Evolutionary conservation across 768 basidiomycete species (phyloP).

Genomic region (Sarcomyxa edulis): DNA sequence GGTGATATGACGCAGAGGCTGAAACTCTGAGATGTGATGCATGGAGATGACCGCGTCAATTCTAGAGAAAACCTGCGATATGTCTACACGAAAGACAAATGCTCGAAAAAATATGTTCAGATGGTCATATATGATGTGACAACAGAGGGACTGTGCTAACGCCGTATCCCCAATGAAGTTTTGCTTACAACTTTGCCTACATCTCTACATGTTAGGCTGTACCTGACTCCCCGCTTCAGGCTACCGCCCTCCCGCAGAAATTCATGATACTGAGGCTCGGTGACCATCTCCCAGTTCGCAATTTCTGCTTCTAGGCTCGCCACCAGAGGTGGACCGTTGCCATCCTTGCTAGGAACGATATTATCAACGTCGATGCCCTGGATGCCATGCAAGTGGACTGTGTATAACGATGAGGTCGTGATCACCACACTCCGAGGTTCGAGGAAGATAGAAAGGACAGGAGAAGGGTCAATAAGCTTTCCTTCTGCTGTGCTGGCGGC

Average conservation of each 20-base stretch:
- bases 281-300: conserved; percentile 56
- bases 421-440: conserved; percentile 86
- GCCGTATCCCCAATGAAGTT: conserved; percentile 8
- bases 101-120: too few species aligned
- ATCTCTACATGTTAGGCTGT: conserved; percentile 85
- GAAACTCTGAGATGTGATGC: too few species aligned
- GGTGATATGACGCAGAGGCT: too few species aligned
- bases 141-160: too few species aligned
- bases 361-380: conserved; percentile 48
- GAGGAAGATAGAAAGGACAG: conserved; percentile 69
- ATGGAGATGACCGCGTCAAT: too few species aligned
- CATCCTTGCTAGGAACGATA: conserved; percentile 21
- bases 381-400: conserved; percentile 78
- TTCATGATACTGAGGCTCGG: conserved; percentile 28
- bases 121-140: too few species aligned
- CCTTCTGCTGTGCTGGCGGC: too few species aligned
- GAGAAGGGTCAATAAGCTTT: conserved; percentile 54
- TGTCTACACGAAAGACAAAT: too few species aligned
- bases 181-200: conserved; percentile 56
- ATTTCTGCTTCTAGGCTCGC: conserved; percentile 29
- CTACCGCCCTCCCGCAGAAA: conserved; percentile 42
- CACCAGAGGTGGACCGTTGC: conserved; percentile 18
- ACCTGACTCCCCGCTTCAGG: conserved; percentile 54
- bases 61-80: too few species aligned
- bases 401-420: conserved; percentile 65